Evolutionary conservation across 2,329 filamentous ascomycete species (phyloP), one percentile per base, ranked within the genome.

Genomic region (Claviceps monticola): DNA sequence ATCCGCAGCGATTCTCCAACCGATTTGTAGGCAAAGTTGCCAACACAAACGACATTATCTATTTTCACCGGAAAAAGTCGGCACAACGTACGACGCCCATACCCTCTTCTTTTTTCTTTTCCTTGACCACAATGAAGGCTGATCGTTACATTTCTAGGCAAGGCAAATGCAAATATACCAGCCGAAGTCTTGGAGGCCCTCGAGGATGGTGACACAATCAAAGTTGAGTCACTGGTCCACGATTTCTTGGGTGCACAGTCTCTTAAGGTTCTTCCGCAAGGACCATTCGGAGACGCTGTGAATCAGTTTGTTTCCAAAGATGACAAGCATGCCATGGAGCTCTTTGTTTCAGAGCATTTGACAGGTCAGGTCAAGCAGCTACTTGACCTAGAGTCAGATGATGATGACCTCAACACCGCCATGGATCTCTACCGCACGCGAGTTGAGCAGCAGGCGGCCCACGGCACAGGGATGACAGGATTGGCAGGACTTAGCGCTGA

Each of bases 1-100:
- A 98, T 55, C 90, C 93, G 0, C 93, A 97, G 64, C 82, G 93
- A 8, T 96, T 97, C 62, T 97, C 91, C 0, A 95, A 95, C 64
- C 80, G 89, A 2, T 98, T 97, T 59, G 77, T 85, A 1, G 85
- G 83, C n/a, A 86, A 82, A 61, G 91, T 98, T 1, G 93, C 93
- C 54, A 98, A 98, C 62, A 83, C 84, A 9, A 94, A 90, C 58
- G 93, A 98, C 60, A 88, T 98, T 0, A 83, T 98, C 0, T 86
- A 91, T 61, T 97, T 95, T 64, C 83, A 96, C 66, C 81, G 88
- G 52, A 95, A 91, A 69, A 97, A 95, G 68, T 78, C 79, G n/a
- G 68, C 66, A 1, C 62, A 64, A n/a, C 61, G 66, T 64, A 59
- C 49, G 64, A 21, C 9, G 6, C 8, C 17, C 39, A 41, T 19